Conservation (phyloP, 768 basidiomycete genomes). For the Mycena chlorophos region DNA sequence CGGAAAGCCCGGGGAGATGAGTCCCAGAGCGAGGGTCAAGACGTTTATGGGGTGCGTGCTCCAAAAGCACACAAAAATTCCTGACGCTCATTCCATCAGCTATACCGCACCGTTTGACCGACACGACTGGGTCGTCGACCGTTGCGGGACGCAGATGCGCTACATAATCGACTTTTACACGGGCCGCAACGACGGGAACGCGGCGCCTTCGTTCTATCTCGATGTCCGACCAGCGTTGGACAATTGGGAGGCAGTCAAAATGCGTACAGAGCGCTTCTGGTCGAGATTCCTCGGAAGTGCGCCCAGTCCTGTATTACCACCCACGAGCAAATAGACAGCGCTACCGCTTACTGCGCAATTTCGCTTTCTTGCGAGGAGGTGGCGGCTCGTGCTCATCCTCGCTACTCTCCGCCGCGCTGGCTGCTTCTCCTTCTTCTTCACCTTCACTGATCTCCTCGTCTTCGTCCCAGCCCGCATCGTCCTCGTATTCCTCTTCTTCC, state of each 20-base stretch:
- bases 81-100: constrained; percentile 41
- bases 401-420: constrained; percentile 44
- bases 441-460: constrained; percentile 47
- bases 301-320: constrained; percentile 15
- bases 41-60: constrained; percentile 78
- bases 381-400: constrained; percentile 48
- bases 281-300: constrained; percentile 21
- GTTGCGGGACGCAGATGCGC: constrained; percentile 84
- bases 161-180: constrained; percentile 99
- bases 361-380: constrained; percentile 57
- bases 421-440: constrained; percentile 41
- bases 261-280: constrained; percentile 69
- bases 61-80: constrained; percentile 5
- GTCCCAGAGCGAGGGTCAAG: constrained; percentile 79
- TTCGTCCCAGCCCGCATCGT: constrained; percentile 41
- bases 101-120: constrained; percentile 94
- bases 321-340: constrained; percentile 8
- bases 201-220: constrained; percentile 81
- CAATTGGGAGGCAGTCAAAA: constrained; percentile 88
- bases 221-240: constrained; percentile 95
- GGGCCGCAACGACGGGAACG: constrained; percentile 54
- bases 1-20: constrained; percentile 79
- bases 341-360: constrained; percentile 50
- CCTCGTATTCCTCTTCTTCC: constrained; percentile 44
- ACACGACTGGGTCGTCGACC: constrained; percentile 96